Conservation (phyloP, 2,329 filamentous ascomycete genomes). For the Talaromyces sp. region DNA sequence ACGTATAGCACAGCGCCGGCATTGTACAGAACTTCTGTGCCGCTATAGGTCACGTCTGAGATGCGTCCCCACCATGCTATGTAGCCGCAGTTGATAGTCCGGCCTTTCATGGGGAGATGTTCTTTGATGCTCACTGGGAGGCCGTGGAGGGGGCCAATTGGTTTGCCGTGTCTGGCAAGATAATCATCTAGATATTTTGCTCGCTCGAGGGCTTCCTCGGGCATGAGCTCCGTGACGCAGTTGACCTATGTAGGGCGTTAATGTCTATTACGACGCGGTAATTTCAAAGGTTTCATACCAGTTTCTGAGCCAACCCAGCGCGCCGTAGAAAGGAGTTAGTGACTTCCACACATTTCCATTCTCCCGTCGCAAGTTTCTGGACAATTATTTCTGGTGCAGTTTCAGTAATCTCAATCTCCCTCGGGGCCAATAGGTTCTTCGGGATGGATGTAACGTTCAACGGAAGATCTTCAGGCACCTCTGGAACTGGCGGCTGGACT, state of each 20-base stretch:
- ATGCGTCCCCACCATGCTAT: constrained; percentile 11
- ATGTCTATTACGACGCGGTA: constrained; percentile 36
- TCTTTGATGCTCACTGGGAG: constrained; percentile 40
- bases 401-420: constrained; percentile 53
- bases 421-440: constrained; percentile 42
- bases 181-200: constrained; percentile 39
- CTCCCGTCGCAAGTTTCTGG: constrained; percentile 21
- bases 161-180: constrained; percentile 26
- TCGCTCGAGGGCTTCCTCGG: constrained; percentile 32
- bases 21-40: constrained; percentile 7
- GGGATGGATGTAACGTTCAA: constrained; percentile 37
- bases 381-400: constrained; percentile 30
- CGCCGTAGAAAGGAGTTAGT: constrained; percentile 44
- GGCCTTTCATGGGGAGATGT: constrained; percentile 19
- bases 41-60: constrained; percentile 11
- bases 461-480: constrained; percentile 32
- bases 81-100: constrained; percentile 7
- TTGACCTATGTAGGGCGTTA: constrained; percentile 1
- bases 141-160: constrained; percentile 39
- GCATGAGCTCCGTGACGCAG: constrained; percentile 40
- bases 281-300: constrained; percentile 38
- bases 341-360: constrained; percentile 45
- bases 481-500: constrained; percentile 36
- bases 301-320: constrained; percentile 28
- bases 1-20: constrained; percentile 53